Base-by-base conservation (phyloP, 768 basidiomycete species). In the Boletus rex-veris region DNA sequence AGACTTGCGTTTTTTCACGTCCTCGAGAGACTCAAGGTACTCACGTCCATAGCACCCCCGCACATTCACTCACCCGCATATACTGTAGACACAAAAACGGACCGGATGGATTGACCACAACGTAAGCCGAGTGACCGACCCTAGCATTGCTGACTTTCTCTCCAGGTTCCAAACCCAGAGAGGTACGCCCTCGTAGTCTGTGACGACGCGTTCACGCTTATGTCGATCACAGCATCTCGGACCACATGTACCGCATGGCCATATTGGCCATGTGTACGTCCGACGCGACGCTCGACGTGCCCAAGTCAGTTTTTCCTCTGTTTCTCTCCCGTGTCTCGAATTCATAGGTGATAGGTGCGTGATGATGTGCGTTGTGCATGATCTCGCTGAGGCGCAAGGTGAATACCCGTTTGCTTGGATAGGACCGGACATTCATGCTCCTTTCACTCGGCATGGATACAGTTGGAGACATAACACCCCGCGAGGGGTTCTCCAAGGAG, bases 171-270 rank as follows among this genome's bases (percentile, higher is more conserved):
- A 16, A 79, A 80, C 56, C 80, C 91, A 6, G 92, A 96, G 74
- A 93, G 91, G 92, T 90, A 54, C 38, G 40, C 47, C 16, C n/a
- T 18, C 0, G 15, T 18, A 8, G 2, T 19, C 36, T n/a, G 0
- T 8, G 4, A 26, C 21, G 0, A 30, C 33, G 5, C 33, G 12
- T 4, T 51, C 33, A 3, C 14, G 11, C 43, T 57, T 43, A 58
- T 18, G 10, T 38, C 30, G 12, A 24, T 24, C 18, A 10, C 55
- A 92, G 90, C 59, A 95, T 98, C 58, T 86, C 92, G 8, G 96
- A 98, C 70, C 95, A 98, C 64, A 98, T 97, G 96, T 91, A 93
- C 68, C 78, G 96, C 44, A 98, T 99, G 96, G 88, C 92, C 2
- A 68, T 98, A n/a, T 79, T 98, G 40, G 86, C 93, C 5, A 86